These are phyloP conservation scores for Microsporum ferrugineum DNA, from an alignment of 2,329 filamentous ascomycete species.

Conservation along the genomic window DNA sequence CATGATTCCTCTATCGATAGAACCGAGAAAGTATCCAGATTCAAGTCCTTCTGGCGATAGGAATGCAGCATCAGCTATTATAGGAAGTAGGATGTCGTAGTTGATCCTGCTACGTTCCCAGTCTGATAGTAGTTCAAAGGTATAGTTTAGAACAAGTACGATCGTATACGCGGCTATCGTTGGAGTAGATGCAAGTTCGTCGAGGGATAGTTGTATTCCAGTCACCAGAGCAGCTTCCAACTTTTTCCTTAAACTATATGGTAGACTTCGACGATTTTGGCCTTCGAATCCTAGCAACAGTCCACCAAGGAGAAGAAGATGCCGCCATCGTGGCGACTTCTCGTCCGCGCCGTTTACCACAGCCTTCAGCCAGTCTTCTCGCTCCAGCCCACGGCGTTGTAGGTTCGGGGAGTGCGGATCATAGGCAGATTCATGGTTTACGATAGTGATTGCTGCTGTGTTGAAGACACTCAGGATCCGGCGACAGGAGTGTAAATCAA, in stretches of 20 bases:
- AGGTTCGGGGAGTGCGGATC: constrained; percentile 26
- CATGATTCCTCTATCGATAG: constrained; percentile 56
- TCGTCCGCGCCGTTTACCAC: constrained; percentile 50
- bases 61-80: constrained; percentile 56
- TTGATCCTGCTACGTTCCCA: constrained; percentile 48
- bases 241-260: constrained; percentile 50
- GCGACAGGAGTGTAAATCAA: constrained; percentile 45
- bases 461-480: constrained; percentile 52
- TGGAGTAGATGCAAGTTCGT: constrained; percentile 42
- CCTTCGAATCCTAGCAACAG: constrained; percentile 65
- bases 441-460: constrained; percentile 44
- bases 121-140: constrained; percentile 59
- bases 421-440: constrained; percentile 37
- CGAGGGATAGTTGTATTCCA: constrained; percentile 63
- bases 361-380: constrained; percentile 49
- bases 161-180: constrained; percentile 44
- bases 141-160: constrained; percentile 62
- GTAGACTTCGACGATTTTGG: constrained; percentile 52
- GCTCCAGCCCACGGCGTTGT: constrained; percentile 41
- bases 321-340: constrained; percentile 62
- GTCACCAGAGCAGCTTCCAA: constrained; percentile 63
- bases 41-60: constrained; percentile 62
- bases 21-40: constrained; percentile 61
- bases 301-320: constrained; percentile 68
- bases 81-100: constrained; percentile 58